Conservation (phyloP, 1,284 basidiomycete species). For the Irpex sp. region DNA sequence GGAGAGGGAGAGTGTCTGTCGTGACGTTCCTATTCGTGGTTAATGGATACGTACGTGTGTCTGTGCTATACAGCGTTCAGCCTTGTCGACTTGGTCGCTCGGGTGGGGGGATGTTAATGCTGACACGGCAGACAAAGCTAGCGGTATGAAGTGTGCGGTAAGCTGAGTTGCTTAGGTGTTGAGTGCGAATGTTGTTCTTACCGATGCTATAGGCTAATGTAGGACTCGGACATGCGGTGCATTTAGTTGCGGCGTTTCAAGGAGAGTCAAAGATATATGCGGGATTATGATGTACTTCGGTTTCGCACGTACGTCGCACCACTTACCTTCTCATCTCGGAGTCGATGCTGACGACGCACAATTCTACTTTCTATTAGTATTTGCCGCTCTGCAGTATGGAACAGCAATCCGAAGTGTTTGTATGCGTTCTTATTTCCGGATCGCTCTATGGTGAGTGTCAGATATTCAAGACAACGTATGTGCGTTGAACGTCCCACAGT, state of each 20-base stretch:
- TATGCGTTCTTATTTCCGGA: not conserved
- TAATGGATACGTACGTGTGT: not conserved
- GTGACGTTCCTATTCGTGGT: not conserved
- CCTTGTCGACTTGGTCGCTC: not conserved
- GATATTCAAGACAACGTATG: too few relatives aligned
- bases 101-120: not conserved
- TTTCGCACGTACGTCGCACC: not conserved
- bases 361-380: not conserved
- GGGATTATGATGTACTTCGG: not conserved
- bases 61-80: not conserved
- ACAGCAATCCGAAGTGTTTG: not conserved
- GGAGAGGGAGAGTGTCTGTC: not conserved
- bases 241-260: not conserved
- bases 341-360: not conserved
- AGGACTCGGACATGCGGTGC: too few relatives aligned
- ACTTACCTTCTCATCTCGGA: not conserved
- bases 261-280: not conserved
- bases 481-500: too few relatives aligned
- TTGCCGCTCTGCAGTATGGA: not conserved
- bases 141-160: too few relatives aligned
- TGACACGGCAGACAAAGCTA: too few relatives aligned
- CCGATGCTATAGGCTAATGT: too few relatives aligned
- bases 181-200: not conserved
- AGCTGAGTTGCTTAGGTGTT: not conserved
- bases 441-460: not conserved